Conservation (phyloP, 106 monocot species). For the Dendrobium chrysotoxum region DNA sequence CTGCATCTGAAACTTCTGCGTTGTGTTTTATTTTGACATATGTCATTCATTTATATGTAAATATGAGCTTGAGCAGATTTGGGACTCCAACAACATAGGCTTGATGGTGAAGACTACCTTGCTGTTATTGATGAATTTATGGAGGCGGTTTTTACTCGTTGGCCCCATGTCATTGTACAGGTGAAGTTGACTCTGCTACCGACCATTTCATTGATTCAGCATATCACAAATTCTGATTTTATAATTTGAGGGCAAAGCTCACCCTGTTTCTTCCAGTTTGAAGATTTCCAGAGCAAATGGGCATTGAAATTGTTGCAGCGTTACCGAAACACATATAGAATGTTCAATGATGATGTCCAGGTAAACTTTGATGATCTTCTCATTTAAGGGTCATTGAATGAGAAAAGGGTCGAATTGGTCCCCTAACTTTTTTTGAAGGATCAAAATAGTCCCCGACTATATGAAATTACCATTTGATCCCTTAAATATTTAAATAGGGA, state of each 20-base stretch:
- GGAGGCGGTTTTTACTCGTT: slow-evolving; percentile 97
- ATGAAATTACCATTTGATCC: too few species aligned
- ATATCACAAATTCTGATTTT: background rate
- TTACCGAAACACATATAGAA: slow-evolving; percentile 81
- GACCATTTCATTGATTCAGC: background rate
- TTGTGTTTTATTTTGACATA: background rate
- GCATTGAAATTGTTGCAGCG: slow-evolving; percentile 90
- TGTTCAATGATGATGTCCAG: slow-evolving; percentile 99
- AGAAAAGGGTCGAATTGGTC: too few species aligned
- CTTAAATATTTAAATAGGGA: too few species aligned
- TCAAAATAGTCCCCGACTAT: too few species aligned
- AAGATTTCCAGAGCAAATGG: slow-evolving; percentile 99
- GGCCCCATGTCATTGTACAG: slow-evolving; percentile 99
- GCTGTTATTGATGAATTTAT: slow-evolving; percentile 98
- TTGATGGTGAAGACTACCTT: slow-evolving; percentile 87
- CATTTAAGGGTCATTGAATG: slow-evolving; percentile 4
- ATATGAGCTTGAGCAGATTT: slow-evolving; percentile 42
- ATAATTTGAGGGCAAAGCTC: background rate
- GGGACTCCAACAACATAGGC: slow-evolving; percentile 79
- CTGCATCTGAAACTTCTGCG: background rate
- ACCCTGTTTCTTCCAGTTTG: slow-evolving; percentile 53
- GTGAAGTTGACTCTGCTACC: slow-evolving; percentile 21
- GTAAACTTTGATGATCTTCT: slow-evolving; percentile 25
- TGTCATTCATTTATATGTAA: background rate
- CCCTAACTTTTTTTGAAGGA: too few species aligned